phyloP scores from a whole-genome alignment of 768 basidiomycete species.

The Hygrophoropsis aurantiaca region DNA sequence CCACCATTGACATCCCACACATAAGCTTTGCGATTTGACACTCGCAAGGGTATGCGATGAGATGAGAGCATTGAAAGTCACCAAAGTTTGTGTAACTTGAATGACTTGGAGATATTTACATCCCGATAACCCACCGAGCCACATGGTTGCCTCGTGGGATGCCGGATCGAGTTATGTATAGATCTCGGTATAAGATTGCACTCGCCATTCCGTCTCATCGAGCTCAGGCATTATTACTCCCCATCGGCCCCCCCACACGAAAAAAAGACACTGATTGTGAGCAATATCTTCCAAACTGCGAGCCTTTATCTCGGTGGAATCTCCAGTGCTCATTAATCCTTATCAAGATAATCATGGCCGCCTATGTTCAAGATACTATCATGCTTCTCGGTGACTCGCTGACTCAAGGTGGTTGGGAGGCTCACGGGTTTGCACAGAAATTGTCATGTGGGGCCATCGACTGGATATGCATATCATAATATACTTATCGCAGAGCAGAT shows the following conservation, averaged over 20 bases:
- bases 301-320: too few species aligned
- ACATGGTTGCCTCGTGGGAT: constrained; percentile 6
- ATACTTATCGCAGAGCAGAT: constrained; percentile 42
- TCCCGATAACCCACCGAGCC: background rate
- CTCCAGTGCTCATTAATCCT: background rate
- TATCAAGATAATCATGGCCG: constrained; percentile 45
- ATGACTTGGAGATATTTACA: too few species aligned
- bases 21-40: constrained; percentile 78
- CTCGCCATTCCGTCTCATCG: too few species aligned
- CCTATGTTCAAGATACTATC: constrained; percentile 59
- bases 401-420: constrained; percentile 66
- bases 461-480: constrained; percentile 14
- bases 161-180: background rate
- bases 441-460: constrained; percentile 38
- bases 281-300: too few species aligned
- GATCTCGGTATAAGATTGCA: constrained; percentile 8
- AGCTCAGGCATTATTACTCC: background rate
- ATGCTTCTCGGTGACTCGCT: constrained; percentile 84
- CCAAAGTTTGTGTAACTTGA: constrained; percentile 1
- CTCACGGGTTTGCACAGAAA: constrained; percentile 63
- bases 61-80: constrained; percentile 9
- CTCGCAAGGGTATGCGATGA: constrained; percentile 54
- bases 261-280: too few species aligned
- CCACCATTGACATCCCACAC: constrained; percentile 88
- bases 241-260: constrained; percentile 1